phyloP scores from a whole-genome alignment of 495 filamentous ascomycete species.

The Oidiodendron maius region DNA sequence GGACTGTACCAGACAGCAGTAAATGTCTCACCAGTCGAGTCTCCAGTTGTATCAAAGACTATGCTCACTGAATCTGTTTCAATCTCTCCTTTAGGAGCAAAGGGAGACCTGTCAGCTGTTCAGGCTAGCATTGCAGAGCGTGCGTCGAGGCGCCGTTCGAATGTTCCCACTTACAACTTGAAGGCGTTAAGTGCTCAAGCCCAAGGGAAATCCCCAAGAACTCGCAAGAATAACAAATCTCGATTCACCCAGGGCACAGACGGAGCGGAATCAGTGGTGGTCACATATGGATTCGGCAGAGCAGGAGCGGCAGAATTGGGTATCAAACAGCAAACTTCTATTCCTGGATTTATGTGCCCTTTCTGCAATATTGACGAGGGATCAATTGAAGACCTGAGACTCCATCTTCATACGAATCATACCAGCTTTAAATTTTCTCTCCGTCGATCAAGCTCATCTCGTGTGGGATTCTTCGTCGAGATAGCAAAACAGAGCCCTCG shows the following conservation, averaged over 20 bases:
- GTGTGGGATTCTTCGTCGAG: constrained; percentile 17
- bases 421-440: constrained; percentile 37
- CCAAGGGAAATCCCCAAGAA: constrained; percentile 36
- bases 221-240: constrained; percentile 26
- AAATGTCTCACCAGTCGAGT: not conserved
- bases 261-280: constrained; percentile 2
- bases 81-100: not conserved
- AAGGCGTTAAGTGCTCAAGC: constrained; percentile 41
- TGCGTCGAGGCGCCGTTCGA: constrained; percentile 25
- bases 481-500: not conserved
- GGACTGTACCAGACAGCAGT: not conserved
- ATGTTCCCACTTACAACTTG: constrained; percentile 45
- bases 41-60: not conserved
- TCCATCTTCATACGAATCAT: constrained; percentile 37
- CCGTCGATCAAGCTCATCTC: constrained; percentile 26
- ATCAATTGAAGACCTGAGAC: constrained; percentile 34
- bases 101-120: constrained; percentile 1
- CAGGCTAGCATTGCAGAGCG: constrained; percentile 15
- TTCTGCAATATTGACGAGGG: constrained; percentile 37
- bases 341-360: constrained; percentile 36
- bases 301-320: constrained; percentile 5
- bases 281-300: constrained; percentile 16
- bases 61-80: not conserved
- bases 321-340: constrained; percentile 33
- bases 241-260: constrained; percentile 19